Percentiles rank a stretch among this genome's conserved stretches.
These are phyloP conservation scores for Elsinoe arachidis DNA, from an alignment of 2,329 filamentous ascomycete genomes.

Conservation along the genomic window DNA sequence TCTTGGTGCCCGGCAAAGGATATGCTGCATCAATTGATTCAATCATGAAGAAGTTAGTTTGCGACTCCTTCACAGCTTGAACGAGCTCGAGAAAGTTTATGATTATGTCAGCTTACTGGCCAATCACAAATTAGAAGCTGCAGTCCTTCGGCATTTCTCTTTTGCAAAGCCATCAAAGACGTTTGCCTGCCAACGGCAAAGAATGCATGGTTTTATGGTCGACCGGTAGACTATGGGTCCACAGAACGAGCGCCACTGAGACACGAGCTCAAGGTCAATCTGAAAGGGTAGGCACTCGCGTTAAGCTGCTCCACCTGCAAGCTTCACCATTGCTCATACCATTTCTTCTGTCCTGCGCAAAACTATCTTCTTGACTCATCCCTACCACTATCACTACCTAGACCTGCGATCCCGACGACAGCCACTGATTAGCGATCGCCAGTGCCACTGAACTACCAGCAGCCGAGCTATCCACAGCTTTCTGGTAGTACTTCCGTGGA, in stretches of 20 bases:
- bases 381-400: not conserved
- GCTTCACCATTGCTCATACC: not conserved
- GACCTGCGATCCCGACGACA: not conserved
- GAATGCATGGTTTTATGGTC: not conserved
- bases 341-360: not conserved
- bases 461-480: too few species aligned
- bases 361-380: not conserved
- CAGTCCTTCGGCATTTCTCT: not conserved
- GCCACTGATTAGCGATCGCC: not conserved
- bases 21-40: constrained; percentile 11
- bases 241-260: constrained; percentile 1
- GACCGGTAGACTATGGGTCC: constrained; percentile 12
- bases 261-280: constrained; percentile 5
- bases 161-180: not conserved
- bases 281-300: constrained; percentile 2
- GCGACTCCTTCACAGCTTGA: not conserved
- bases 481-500: not conserved
- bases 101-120: not conserved
- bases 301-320: not conserved
- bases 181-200: not conserved
- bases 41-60: not conserved
- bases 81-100: not conserved
- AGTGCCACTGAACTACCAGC: not conserved
- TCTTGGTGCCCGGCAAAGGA: not conserved
- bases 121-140: not conserved